Percentiles rank a stretch among this genome's conserved stretches.
Evolutionary conservation across 83 land plant species (phyloP).

Genomic region (Picea abies): DNA sequence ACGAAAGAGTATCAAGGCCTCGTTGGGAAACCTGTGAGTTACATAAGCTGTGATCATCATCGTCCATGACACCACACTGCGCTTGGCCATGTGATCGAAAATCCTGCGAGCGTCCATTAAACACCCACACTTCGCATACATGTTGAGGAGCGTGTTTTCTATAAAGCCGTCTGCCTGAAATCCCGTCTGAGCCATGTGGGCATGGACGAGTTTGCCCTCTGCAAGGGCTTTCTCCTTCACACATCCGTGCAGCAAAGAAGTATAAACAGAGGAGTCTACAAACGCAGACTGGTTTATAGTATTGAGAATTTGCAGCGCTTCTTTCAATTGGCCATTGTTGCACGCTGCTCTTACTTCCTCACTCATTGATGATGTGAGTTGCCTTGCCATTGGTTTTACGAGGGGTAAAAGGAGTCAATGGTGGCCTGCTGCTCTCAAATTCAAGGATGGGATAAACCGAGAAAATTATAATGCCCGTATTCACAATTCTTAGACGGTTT

Average conservation of each 20-base stretch:
- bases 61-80: conserved; percentile 1
- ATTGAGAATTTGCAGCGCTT: no score
- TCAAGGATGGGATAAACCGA: no score
- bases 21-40: neutral
- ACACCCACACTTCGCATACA: neutral
- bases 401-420: no score
- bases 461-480: no score
- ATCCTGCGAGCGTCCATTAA: neutral
- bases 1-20: neutral
- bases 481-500: conserved; percentile 58
- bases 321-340: no score
- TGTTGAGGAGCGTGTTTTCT: neutral
- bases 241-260: neutral
- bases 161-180: neutral
- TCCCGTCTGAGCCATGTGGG: conserved; percentile 5
- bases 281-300: no score
- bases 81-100: neutral
- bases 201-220: neutral
- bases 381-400: no score
- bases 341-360: no score
- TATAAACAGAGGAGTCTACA: neutral
- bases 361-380: no score
- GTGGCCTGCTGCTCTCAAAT: no score
- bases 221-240: neutral
- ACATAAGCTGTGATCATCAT: neutral